Evolutionary conservation across 257 asterid genomes (phyloP), one percentile per base, ranked within the genome.

Genomic region (Vinca minor): DNA sequence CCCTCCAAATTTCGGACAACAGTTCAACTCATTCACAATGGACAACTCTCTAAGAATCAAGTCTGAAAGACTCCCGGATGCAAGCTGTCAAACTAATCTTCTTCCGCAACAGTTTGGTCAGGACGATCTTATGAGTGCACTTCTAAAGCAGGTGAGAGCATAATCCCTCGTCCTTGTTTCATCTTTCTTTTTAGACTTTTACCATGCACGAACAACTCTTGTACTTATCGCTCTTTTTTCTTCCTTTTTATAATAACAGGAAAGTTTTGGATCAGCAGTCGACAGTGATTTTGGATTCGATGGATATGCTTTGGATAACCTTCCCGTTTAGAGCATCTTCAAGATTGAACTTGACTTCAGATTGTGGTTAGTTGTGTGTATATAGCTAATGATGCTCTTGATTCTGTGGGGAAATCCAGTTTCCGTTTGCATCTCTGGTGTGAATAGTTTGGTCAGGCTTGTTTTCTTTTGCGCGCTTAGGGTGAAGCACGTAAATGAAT

Each of bases 41-140:
- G 83, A 82, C 63, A 79, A 70, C 71, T 64, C 80, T 8, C 46
- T n/a, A n/a, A n/a, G 80, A 49, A 73, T 72, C 34, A 86, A 86
- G 78, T 62, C 79, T 6, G 90, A 88, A 73, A 74, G 87, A 42
- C 67, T 66, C 47, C 84, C 79, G 0, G 85, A 76, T 23, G 34
- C 81, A 53, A 77, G 82, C 71, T 75, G 77, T 62, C 80, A 79
- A 49, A 77, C 73, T 41, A 79, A 72, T 69, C 69, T 79, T 41
- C 71, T 71, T 57, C 68, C 74, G 0, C 82, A 77, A 11, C 85
- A 76, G 52, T 88, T 70, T 59, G 95, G 83, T 68, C 96, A 85
- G 73, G 96, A 92, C 10, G 95, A 92, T 52, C 93, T 88, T 65
- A 81, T 91, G 87, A 79, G 80, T 63, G 87, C 75, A 20, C 67